Evolutionary conservation across 768 basidiomycete species (phyloP), one percentile per base, ranked within the genome.

Genomic region (Coprinellus micaceus): DNA sequence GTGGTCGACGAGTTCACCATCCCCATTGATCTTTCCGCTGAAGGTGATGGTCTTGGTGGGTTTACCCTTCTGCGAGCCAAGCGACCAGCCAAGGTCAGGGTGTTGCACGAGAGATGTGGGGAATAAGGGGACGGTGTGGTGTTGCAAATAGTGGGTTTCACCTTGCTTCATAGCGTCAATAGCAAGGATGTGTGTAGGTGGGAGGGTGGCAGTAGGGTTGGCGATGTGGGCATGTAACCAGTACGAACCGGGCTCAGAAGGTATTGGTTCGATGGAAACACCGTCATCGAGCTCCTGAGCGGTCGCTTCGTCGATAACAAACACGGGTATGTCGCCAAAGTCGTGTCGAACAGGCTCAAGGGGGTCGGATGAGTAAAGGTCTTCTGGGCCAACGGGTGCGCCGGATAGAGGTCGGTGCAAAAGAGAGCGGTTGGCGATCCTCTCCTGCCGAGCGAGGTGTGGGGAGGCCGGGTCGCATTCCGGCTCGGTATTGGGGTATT

Each of bases 151-250:
- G 0, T 73, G 63, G 0, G 89, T 80, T 43, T 77, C 66, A 2
- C 73, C 74, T 55, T 76, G 73, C 44, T 72, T 64, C 4, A 77
- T 73, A 0, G 95, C 95, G 4, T 75, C 69, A 25, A 75, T 70
- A 1, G 88, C 78, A 2, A 94, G 65, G 5, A 72, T 61, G 66
- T 95, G 88, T 1, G 77, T 77, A 0, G 89, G 89, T 19, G 86
- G 87, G 24, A 99, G 77, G 47, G 88, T 61, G 11, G 86, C 75
- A 1, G 92, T 93, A 0, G 95, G 95, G 67, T 99, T 97, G 10
- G 97, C 95, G 54, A 99, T 80, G 66, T 98, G 97, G 24, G 88
- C 77, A 63, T 98, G 95, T 11, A 96, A 66, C 96, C 97, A 98
- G 44, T 72, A 66, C 19, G 69, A 77, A 15, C 77, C 80, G 2